Base-by-base conservation (phyloP, 78 protist genomes). In the Protostelium mycophagum region DNA sequence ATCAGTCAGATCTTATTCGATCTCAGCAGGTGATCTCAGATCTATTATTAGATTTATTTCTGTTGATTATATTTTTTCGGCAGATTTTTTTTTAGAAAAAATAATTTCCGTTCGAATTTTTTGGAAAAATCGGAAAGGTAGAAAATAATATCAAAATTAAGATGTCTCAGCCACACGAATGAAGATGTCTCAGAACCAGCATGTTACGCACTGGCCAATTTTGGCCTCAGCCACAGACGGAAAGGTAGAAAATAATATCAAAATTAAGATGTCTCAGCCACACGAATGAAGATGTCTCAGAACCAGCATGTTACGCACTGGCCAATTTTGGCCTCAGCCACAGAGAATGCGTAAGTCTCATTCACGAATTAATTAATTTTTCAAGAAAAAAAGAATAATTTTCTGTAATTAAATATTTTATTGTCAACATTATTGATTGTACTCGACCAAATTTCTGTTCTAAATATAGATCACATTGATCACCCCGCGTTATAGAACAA, bases 311-410 rank as follows among this genome's bases (percentile, higher is more conserved):
- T 37, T 86, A 89, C n/a, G 87, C 94, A 0, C 85, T 92, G 16
- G 83, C 94, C 0, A 92, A 92, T 28, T 92, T 88, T 38, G 91
- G 91, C 1, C n/a, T 92, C 35, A 90, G 92, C 5, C 94, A 92
- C 37, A 89, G 85, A 25, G 73, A 51, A 5, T 25, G 31, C 31
- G 73, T 51, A 16, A 51, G 73, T 51, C 5, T 51, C 31, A 51
- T 16, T 25, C n/a, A n/a, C n/a, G n/a, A n/a, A n/a, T n/a, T n/a
- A 85, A 85, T 37, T 85, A 16, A 36, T 16, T 16, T 9, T 10
- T 85, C 16, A 85, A 1, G 36, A 85, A 85, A 85, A 1, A 85
- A 9, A 16, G 35, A 85, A 36, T 85, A 85, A 85, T 85, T 36
- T 16, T 85, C 16, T 85, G 35, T 85, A 16, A 85, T 85, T 10